Conservation (phyloP, 768 basidiomycete species). For the Lactarius sp. region DNA sequence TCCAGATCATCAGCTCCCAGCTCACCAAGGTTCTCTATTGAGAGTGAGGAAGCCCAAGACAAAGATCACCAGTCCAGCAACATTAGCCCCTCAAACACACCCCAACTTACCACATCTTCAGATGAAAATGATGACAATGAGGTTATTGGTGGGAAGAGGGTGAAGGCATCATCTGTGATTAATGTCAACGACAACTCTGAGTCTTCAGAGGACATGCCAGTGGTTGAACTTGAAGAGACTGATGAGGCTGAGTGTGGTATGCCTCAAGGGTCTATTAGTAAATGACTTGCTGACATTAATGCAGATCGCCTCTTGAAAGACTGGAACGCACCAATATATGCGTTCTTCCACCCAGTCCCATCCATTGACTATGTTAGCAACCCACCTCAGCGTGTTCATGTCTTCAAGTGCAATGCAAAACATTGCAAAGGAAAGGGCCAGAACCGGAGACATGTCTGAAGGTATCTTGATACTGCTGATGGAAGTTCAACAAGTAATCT, state of each 20-base stretch:
- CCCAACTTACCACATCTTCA: neutral
- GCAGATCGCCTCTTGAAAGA: neutral
- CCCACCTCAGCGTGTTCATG: neutral
- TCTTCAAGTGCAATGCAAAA: neutral
- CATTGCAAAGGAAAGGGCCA: neutral
- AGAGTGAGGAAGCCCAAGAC: neutral
- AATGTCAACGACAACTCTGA: neutral
- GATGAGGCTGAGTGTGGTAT: neutral
- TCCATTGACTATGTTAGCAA: neutral
- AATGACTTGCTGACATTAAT: neutral
- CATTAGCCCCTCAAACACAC: neutral
- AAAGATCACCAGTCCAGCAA: neutral
- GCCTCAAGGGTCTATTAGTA: no score
- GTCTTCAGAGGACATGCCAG: neutral
- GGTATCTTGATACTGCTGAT: neutral
- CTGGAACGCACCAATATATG: neutral
- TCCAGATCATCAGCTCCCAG: neutral
- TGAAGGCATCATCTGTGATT: neutral
- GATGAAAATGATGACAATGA: neutral
- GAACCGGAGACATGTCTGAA: neutral
- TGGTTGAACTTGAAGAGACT: neutral
- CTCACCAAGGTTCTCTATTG: neutral
- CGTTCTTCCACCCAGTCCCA: neutral
- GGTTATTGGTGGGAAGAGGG: neutral
- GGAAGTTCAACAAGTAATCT: neutral